Base-by-base conservation (phyloP, 768 basidiomycete species). In the Agaricus blazei region DNA sequence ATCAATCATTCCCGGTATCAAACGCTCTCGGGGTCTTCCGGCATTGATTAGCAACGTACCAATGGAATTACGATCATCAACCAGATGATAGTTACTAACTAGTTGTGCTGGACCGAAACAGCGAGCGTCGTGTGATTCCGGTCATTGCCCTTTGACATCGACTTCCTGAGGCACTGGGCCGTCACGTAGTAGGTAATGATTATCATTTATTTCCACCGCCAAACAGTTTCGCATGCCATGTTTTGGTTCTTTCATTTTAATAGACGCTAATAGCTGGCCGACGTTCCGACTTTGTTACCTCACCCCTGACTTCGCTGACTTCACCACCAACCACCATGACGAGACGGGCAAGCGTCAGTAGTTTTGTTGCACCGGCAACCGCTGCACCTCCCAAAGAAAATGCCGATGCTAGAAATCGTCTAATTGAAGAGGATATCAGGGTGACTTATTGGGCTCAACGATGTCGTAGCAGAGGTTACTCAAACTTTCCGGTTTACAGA, bases 371-470 rank as follows among this genome's bases (percentile, higher is more conserved):
- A 1, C 54, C 54, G 24, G 2, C 9, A 23, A 50, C 48, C 1
- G 54, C 48, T 12, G 54, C 54, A 26, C 54, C 54, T 44, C 54
- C 54, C 9, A 47, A 40, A 27, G 48, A 49, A 42, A 38, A 56
- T 37, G 54, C 54, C n/a, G 54, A 56, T 27, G 37, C 31, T 5
- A 14, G 43, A 15, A 56, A 56, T 37, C 54, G 54, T 24, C 49
- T 50, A 3, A 62, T 62, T 31, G 60, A 62, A 23, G 60, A 62
- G 50, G 60, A 62, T 29, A 45, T 62, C 31, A 59, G 43, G 50
- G 60, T 62, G 15, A 23, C 52, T 31, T 41, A 27, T 29, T 14
- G 4, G 11, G 34, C 38, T 51, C 37, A 31, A 31, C 29, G 6
- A 11, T 9, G 4, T 15, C 6, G 7, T 15, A 15, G 2, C 40